Base-by-base conservation (phyloP, 805 yeast genomes). In the Kodamaea jinghongensis region DNA sequence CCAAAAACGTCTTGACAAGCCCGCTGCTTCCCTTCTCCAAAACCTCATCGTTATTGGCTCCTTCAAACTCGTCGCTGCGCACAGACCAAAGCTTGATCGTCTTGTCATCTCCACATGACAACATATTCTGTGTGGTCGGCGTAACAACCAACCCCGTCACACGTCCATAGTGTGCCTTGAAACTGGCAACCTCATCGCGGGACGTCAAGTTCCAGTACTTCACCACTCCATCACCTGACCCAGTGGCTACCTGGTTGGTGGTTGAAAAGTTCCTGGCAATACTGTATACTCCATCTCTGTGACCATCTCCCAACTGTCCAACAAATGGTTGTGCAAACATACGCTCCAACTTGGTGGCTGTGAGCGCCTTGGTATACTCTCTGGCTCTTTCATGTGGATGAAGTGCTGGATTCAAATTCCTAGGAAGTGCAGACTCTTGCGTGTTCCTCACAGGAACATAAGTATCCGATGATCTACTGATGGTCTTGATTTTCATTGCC, bases 331-430 rank as follows among this genome's bases (percentile, higher is more conserved):
- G 90, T 0, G 99, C 98, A 75, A 93, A 93, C 86, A 93, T 83
- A 50, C 97, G 76, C 58, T 91, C 98, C 66, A 93, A 62, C 59
- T 93, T 93, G 11, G 98, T 90, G 17, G 99, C 98, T 41, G 87
- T 91, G 38, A 93, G 65, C 0, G 98, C 98, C 49, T 90, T 78
- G 13, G 97, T 86, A 56, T 93, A 93, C 63, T 93, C 99, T 57
- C 99, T 75, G 4, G 98, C 97, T 51, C 98, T 74, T 65, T 93
- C 98, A 55, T 93, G 91, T 0, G 97, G 99, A 66, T 93, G 99
- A 34, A 93, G 70, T 15, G 91, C 93, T 2, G 99, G 96, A 57
- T 91, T 83, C 51, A 93, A 67, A 63, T 93, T 93, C 43, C 99
- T 76, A 0, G 97, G 91, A 38, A 87, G 61, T 15, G 91, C 78